These are phyloP conservation scores for Penicillium sp. DNA, from an alignment of 2,329 filamentous ascomycete genomes.

Conservation along the genomic window DNA sequence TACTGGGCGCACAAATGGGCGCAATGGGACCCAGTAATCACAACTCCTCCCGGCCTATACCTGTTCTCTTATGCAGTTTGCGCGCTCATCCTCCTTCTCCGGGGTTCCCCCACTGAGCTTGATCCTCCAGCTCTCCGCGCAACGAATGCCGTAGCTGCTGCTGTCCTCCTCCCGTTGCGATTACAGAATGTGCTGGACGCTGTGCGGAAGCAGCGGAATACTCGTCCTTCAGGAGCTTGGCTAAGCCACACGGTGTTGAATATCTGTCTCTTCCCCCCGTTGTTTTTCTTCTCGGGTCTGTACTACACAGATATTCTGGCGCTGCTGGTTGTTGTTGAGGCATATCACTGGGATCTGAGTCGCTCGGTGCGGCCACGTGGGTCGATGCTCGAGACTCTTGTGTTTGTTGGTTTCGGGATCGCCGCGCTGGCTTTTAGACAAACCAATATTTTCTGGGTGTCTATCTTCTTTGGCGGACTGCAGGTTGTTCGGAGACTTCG, in stretches of 20 bases:
- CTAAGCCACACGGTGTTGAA: conserved; percentile 66
- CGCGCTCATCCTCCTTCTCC: conserved; percentile 29
- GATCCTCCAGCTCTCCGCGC: conserved; percentile 41
- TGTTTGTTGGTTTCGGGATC: conserved; percentile 64
- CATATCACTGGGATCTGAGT: conserved; percentile 62
- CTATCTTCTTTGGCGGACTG: conserved; percentile 52
- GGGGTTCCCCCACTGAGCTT: conserved; percentile 38
- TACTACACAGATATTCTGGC: conserved; percentile 96
- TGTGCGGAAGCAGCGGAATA: conserved; percentile 42
- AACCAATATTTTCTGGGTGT: conserved; percentile 96
- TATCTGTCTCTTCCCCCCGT: conserved; percentile 79
- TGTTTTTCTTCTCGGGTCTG: conserved; percentile 95
- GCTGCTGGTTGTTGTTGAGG: conserved; percentile 72
- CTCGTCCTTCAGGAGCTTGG: conserved; percentile 36
- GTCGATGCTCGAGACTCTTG: conserved; percentile 31
- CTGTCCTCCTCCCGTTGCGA: conserved; percentile 49
- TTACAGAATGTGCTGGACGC: conserved; percentile 60
- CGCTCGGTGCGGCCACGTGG: conserved; percentile 31
- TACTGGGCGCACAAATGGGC: conserved; percentile 78
- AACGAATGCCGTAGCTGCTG: conserved; percentile 43
- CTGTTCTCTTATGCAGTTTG: conserved; percentile 55
- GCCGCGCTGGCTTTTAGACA: conserved; percentile 79
- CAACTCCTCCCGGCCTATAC: conserved; percentile 87
- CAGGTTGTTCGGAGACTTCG: conserved; percentile 45
- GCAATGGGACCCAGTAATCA: conserved; percentile 96